Evolutionary conservation across 495 filamentous ascomycete genomes (phyloP).

Genomic region (Lentithecium fluviatile): DNA sequence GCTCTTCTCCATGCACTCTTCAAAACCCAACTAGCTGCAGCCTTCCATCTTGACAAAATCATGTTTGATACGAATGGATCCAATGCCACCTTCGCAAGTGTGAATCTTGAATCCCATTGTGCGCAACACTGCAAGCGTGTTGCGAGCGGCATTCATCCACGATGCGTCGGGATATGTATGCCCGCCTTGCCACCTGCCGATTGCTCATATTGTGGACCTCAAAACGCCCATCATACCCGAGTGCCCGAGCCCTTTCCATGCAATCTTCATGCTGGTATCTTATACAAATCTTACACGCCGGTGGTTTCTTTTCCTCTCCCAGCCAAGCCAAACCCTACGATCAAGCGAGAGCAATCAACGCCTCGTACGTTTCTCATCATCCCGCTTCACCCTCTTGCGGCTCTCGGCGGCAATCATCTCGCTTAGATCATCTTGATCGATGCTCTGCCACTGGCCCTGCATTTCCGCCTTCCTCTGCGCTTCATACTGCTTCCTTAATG

Average conservation of each 20-base stretch:
- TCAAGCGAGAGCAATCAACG: constrained; percentile 35
- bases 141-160: too few species aligned
- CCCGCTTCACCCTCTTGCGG: constrained; percentile 80
- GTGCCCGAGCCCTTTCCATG: background rate
- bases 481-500: constrained; percentile 72
- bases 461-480: constrained; percentile 66
- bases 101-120: too few species aligned
- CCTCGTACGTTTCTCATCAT: constrained; percentile 68
- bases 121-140: too few species aligned
- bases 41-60: too few species aligned
- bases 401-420: constrained; percentile 96
- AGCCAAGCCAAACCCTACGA: constrained; percentile 6
- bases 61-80: too few species aligned
- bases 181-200: background rate
- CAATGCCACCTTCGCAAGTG: too few species aligned
- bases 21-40: too few species aligned
- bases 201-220: too few species aligned
- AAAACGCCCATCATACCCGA: background rate
- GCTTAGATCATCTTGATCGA: constrained; percentile 84
- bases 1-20: too few species aligned
- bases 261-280: constrained; percentile 15
- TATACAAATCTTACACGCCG: constrained; percentile 9
- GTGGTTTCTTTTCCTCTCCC: constrained; percentile 5
- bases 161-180: too few species aligned
- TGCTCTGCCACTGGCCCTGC: constrained; percentile 63